Conservation (phyloP, 2,329 filamentous ascomycete species). For the Thielaviopsis populi region DNA sequence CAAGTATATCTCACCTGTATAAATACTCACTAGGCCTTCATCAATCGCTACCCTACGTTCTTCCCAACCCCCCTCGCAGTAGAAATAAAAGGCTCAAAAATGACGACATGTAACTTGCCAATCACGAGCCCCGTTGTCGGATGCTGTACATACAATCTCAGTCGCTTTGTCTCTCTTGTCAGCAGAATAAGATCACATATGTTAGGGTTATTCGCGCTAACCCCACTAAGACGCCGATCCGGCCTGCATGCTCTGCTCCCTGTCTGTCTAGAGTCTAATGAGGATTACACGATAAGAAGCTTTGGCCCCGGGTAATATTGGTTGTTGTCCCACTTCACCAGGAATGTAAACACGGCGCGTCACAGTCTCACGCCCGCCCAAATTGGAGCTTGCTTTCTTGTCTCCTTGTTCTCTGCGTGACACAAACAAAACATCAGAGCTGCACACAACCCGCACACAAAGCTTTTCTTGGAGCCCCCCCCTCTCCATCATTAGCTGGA, state of each 20-base stretch:
- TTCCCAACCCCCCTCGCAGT: background rate
- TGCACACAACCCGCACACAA: background rate
- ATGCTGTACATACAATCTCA: background rate
- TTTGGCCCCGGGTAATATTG: background rate
- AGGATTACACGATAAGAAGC: background rate
- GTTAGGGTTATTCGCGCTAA: background rate
- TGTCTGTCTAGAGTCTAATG: background rate
- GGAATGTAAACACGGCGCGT: too few relatives aligned
- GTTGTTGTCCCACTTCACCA: too few relatives aligned
- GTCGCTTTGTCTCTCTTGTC: background rate
- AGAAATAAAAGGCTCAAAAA: background rate
- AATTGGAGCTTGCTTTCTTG: background rate
- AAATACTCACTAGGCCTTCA: background rate
- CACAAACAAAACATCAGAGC: too few relatives aligned
- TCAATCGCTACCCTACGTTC: background rate
- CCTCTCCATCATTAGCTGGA: background rate
- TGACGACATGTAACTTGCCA: background rate
- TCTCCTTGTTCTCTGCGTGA: background rate
- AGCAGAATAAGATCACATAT: background rate
- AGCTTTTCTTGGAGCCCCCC: background rate
- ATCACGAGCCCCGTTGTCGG: background rate
- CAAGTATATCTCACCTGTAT: background rate
- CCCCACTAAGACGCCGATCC: slow-evolving; percentile 1
- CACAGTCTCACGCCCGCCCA: too few relatives aligned
- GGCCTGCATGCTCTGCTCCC: background rate